Base-by-base conservation (phyloP, 179 eudicot genomes). In the Monotropa hypopitys region DNA sequence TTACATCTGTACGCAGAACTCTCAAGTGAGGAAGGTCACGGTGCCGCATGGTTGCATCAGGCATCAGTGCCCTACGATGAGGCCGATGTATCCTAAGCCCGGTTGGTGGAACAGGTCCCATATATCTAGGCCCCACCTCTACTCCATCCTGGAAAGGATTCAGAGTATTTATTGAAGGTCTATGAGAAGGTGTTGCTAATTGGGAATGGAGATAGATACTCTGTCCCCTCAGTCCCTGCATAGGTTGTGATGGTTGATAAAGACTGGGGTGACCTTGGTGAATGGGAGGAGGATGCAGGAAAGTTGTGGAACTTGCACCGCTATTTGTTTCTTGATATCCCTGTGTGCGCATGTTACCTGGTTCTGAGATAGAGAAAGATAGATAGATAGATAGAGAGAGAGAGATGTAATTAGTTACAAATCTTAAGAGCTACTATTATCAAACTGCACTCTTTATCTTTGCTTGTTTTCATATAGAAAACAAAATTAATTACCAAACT, bases 1-100 rank as follows among this genome's bases (percentile, higher is more conserved):
- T 87, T 87, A 94, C 98, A 82, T 94, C 98, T 63, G 84, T 88
- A 47, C 84, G 96, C 66, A 94, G 83, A 78, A 84, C 80, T 81
- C 92, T 88, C 75, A 92, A 78, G 68, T 86, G 90, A 74, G 96
- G 97, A 83, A 90, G 77, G 76, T 84, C 82, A 35, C 84, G 94
- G 57, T 85, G 92, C 84, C 98, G 89, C 40, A 87, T 74, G 84
- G 84, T 82, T 56, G 83, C 79, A 42, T 86, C 98, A 79, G 87
- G 82, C 42, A 83, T 66, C 42, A 73, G 18, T 56, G 83, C 85
- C 83, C 97, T 85, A 79, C 87, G 85, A 38, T 88, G 92, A 67
- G 95, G 86, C 70, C 84, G 81, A 75, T 88, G 88, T 57, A 91
- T 79, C 81, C 91, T 86, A 59, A 89, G 71, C 73, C 95, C 96